These are phyloP conservation scores for Corchorus olitorius DNA, from an alignment of 345 rosid species.

Conservation along the genomic window DNA sequence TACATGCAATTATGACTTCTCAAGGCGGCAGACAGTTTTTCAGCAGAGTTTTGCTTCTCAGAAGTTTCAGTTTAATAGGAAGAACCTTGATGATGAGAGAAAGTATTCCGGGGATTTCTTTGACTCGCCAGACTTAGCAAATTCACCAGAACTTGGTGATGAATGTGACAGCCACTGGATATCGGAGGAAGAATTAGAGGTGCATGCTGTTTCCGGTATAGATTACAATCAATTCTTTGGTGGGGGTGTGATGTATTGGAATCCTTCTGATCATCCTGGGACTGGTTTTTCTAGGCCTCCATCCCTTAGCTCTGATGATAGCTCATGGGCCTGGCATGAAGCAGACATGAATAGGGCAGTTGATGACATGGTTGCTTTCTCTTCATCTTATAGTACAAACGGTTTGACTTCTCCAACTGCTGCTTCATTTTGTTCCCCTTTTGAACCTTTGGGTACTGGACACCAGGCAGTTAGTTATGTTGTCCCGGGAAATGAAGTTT, in stretches of 20 bases:
- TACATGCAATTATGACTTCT: slow-evolving; percentile 66
- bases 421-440: slow-evolving; percentile 85
- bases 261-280: slow-evolving; percentile 85
- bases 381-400: slow-evolving; percentile 88
- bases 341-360: slow-evolving; percentile 94
- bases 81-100: slow-evolving; percentile 46
- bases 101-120: slow-evolving; percentile 54
- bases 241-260: slow-evolving; percentile 99
- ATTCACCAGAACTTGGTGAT: slow-evolving; percentile 52
- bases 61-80: slow-evolving; percentile 38
- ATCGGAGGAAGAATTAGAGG: slow-evolving; percentile 91
- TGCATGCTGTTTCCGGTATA: slow-evolving; percentile 76
- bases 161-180: slow-evolving; percentile 86
- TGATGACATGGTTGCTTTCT: slow-evolving; percentile 97
- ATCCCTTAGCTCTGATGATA: slow-evolving; percentile 98
- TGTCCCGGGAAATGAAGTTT: slow-evolving; percentile 76
- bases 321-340: slow-evolving; percentile 97
- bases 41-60: slow-evolving; percentile 52
- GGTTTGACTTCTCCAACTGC: slow-evolving; percentile 96
- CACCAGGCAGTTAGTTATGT: slow-evolving; percentile 90
- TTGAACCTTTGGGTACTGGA: slow-evolving; percentile 75
- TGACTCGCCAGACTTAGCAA: slow-evolving; percentile 68
- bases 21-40: slow-evolving; percentile 54
- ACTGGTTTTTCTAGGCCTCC: slow-evolving; percentile 93
- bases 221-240: slow-evolving; percentile 95